Evolutionary conservation across 2,329 filamentous ascomycete genomes (phyloP).

Genomic region (Apiospora sp.): DNA sequence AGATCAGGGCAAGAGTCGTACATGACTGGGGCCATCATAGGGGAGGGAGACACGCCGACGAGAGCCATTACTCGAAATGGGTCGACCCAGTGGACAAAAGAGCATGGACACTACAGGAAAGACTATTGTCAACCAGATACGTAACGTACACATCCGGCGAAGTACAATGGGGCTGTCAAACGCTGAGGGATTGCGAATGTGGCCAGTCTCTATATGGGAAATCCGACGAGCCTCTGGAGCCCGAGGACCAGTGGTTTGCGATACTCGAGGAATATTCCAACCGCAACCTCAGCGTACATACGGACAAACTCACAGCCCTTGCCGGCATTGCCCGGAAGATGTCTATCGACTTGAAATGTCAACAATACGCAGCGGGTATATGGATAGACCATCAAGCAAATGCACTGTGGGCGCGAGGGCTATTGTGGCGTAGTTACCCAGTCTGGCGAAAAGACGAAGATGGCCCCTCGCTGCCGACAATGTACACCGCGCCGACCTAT

Average conservation of each 20-base stretch:
- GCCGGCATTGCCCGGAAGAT: constrained; percentile 23
- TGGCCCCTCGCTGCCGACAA: background rate
- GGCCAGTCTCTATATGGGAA: constrained; percentile 16
- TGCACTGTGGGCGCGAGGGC: background rate
- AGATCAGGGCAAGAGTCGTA: background rate
- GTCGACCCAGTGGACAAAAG: constrained; percentile 24
- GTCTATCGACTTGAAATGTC: background rate
- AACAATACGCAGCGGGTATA: constrained; percentile 22
- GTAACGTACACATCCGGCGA: constrained; percentile 26
- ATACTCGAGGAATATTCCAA: constrained; percentile 8
- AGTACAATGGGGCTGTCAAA: constrained; percentile 25
- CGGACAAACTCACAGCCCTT: constrained; percentile 22
- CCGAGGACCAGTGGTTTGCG: constrained; percentile 23
- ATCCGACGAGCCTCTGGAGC: background rate
- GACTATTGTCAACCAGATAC: constrained; percentile 13
- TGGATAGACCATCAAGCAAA: constrained; percentile 1
- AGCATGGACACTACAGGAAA: constrained; percentile 26
- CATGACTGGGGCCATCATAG: constrained; percentile 26
- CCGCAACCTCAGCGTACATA: background rate
- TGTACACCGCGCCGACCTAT: constrained; percentile 22
- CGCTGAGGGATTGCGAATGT: constrained; percentile 23
- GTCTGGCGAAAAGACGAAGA: background rate
- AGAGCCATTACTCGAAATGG: background rate
- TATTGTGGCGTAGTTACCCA: constrained; percentile 19
- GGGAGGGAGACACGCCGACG: background rate